Conservation (phyloP, 192 early-diverging fungal species). For the Rhizophlyctis rosea region DNA sequence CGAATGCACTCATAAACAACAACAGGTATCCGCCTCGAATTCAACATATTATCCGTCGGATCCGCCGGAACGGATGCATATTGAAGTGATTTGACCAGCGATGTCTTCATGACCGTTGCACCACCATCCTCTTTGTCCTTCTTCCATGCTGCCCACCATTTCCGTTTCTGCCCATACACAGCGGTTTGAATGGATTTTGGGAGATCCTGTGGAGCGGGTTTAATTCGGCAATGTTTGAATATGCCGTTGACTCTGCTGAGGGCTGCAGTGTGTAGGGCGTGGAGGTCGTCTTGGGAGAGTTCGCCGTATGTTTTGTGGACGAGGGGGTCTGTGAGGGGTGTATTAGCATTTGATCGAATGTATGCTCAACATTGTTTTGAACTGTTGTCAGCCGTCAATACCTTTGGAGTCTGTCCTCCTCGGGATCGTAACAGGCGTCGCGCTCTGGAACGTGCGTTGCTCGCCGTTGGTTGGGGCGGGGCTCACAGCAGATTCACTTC, state of each 20-base stretch:
- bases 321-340: conserved; percentile 19
- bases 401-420: conserved; percentile 10
- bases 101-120: conserved; percentile 13
- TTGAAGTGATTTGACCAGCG: conserved; percentile 28
- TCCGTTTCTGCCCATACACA: conserved; percentile 12
- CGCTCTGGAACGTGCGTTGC: neutral
- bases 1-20: conserved; percentile 36
- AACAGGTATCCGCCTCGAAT: conserved; percentile 35
- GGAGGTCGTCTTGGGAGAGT: conserved; percentile 23
- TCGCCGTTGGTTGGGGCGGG: neutral
- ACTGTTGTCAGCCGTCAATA: neutral
- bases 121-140: conserved; percentile 17
- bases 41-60: conserved; percentile 3
- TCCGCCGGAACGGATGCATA: conserved; percentile 30
- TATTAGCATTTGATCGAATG: neutral
- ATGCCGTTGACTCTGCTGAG: conserved; percentile 37
- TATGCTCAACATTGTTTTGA: neutral
- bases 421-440: conserved; percentile 15
- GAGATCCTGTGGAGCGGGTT: conserved; percentile 23
- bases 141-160: conserved; percentile 33
- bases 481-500: neutral
- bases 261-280: conserved; percentile 16
- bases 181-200: conserved; percentile 29
- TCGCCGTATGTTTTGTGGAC: conserved; percentile 28
- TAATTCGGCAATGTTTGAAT: conserved; percentile 26